phyloP scores from a whole-genome alignment of 2,329 filamentous ascomycete species.

The Gaeumannomyces tritici region DNA sequence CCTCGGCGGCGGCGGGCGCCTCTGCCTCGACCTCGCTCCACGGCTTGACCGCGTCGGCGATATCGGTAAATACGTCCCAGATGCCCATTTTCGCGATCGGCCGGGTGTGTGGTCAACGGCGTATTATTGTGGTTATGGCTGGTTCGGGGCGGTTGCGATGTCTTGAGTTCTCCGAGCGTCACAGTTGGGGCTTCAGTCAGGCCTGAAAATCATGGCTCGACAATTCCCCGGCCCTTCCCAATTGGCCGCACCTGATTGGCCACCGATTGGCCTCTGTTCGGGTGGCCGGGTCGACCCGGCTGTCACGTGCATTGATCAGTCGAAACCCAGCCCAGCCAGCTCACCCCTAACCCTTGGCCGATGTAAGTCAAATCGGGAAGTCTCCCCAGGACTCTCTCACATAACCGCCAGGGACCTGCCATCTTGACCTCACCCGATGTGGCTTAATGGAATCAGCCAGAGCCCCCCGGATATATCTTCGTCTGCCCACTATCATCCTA shows the following conservation, averaged over 20 bases:
- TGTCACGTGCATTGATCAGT: background rate
- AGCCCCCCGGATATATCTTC: background rate
- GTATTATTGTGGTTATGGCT: background rate
- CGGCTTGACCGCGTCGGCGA: constrained; percentile 55
- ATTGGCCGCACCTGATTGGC: constrained; percentile 18
- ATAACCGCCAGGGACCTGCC: background rate
- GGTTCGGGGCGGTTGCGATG: background rate
- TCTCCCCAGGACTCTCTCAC: background rate
- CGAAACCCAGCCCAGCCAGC: background rate
- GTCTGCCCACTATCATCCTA: too few species aligned
- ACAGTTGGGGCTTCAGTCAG: background rate
- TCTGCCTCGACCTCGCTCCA: constrained; percentile 58
- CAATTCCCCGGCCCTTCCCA: constrained; percentile 6
- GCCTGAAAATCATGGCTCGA: constrained; percentile 17
- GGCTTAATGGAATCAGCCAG: background rate
- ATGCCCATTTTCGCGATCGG: constrained; percentile 44
- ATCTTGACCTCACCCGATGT: background rate
- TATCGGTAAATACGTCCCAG: constrained; percentile 55
- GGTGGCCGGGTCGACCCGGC: background rate
- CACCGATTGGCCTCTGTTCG: background rate
- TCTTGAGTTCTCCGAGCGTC: constrained; percentile 8
- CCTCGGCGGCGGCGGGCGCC: constrained; percentile 59
- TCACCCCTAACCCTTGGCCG: background rate
- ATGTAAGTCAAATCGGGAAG: background rate
- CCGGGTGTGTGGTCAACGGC: background rate